Conservation (phyloP, 1,284 basidiomycete species). For the Takashimella tepidaria region DNA sequence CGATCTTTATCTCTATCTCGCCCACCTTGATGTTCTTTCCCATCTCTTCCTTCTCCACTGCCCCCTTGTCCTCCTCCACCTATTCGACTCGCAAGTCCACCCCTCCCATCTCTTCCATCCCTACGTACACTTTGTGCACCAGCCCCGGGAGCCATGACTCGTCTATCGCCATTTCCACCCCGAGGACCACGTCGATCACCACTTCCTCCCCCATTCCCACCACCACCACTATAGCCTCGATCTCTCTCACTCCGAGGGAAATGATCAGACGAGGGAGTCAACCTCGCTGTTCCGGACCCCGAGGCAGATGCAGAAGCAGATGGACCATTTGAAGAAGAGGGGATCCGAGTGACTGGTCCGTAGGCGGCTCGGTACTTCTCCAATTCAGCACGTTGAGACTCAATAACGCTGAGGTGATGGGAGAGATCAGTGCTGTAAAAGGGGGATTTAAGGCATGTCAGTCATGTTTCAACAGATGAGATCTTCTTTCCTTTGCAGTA, state of each 20-base stretch:
- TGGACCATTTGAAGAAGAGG: not conserved
- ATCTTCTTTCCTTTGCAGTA: too few species aligned
- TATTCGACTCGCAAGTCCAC: not conserved
- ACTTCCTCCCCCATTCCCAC: not conserved
- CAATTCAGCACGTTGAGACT: conserved; percentile 27
- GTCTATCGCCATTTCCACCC: not conserved
- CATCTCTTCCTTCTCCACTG: not conserved
- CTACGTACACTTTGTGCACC: not conserved
- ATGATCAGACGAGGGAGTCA: not conserved
- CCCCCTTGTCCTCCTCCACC: not conserved
- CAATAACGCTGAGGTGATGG: conserved; percentile 30
- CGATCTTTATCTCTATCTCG: not conserved
- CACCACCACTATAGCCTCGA: not conserved
- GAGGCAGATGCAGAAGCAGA: not conserved
- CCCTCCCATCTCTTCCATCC: not conserved
- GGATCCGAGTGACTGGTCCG: conserved; percentile 10
- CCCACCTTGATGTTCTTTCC: not conserved
- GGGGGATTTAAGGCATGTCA: too few species aligned
- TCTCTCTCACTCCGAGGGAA: not conserved
- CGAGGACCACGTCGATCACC: not conserved
- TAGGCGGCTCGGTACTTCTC: conserved; percentile 23
- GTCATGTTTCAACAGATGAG: too few species aligned
- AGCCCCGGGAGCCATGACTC: too few species aligned
- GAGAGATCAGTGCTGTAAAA: conserved; percentile 36
- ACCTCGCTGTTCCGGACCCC: not conserved